These are phyloP conservation scores for Punica granatum DNA, from an alignment of 345 rosid species.

Conservation along the genomic window DNA sequence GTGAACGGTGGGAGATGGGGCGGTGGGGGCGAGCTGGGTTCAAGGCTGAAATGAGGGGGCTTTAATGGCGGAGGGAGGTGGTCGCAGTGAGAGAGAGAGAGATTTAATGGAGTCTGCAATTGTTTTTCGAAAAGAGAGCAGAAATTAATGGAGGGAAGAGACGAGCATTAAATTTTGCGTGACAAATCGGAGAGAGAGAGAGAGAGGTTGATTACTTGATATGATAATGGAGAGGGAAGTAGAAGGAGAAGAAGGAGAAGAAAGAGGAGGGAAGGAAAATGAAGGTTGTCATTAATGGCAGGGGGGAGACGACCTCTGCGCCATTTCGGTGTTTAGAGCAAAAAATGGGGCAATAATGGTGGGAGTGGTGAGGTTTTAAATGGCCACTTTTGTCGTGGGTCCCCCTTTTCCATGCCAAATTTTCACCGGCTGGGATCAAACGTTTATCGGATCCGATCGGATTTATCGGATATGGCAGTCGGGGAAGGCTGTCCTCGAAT, in stretches of 20 bases:
- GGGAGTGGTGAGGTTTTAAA: not conserved
- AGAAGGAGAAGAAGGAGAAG: not conserved
- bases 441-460: not conserved
- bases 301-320: conserved; percentile 15
- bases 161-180: not conserved
- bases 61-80: conserved; percentile 9
- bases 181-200: not conserved
- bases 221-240: conserved; percentile 1
- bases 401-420: not conserved
- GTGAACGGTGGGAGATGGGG: conserved; percentile 22
- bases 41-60: not conserved
- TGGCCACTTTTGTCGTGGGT: not conserved
- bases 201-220: not conserved
- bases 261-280: conserved; percentile 17
- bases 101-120: not conserved
- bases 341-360: not conserved
- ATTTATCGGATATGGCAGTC: no score
- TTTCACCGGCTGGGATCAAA: no score
- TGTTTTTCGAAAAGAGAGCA: conserved; percentile 1
- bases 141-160: not conserved
- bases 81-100: not conserved
- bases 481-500: no score
- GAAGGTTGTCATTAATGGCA: conserved; percentile 12
- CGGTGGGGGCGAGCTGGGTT: not conserved
- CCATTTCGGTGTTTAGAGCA: not conserved